A percentile compares a stretch with the other conserved stretches of the same genome.
These are phyloP conservation scores for Tulasnella calospora DNA, from an alignment of 768 basidiomycete genomes.

Conservation along the genomic window DNA sequence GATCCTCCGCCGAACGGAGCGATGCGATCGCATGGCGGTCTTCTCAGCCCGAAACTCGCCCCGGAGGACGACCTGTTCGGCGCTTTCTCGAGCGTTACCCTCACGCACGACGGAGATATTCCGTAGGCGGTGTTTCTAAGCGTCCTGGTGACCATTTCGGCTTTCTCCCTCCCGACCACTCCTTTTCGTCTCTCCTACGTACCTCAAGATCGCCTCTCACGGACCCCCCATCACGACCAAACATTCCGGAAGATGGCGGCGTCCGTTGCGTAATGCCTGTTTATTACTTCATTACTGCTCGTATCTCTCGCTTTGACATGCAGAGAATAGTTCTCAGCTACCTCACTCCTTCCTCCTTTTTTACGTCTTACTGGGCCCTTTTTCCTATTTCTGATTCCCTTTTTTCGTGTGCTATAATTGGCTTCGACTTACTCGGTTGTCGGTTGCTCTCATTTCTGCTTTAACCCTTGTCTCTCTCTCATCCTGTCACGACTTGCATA, in stretches of 20 bases:
- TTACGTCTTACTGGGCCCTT: neutral
- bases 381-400: neutral
- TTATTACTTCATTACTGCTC: constrained; percentile 10
- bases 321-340: neutral
- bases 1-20: constrained; percentile 34
- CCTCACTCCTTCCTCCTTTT: neutral
- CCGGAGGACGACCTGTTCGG: constrained; percentile 69
- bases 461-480: neutral
- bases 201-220: neutral
- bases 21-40: neutral
- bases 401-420: neutral
- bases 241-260: neutral
- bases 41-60: constrained; percentile 29
- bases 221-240: neutral
- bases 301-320: neutral
- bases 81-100: constrained; percentile 83
- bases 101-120: constrained; percentile 66
- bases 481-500: constrained; percentile 5
- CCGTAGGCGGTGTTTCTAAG: neutral
- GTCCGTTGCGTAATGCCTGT: neutral
- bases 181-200: neutral
- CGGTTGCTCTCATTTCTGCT: neutral
- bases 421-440: neutral
- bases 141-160: neutral
- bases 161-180: neutral